Percentiles rank a stretch among this genome's conserved stretches.
Conservation (phyloP, 2,329 filamentous ascomycete species). For the Hymenoscyphus occultus region DNA sequence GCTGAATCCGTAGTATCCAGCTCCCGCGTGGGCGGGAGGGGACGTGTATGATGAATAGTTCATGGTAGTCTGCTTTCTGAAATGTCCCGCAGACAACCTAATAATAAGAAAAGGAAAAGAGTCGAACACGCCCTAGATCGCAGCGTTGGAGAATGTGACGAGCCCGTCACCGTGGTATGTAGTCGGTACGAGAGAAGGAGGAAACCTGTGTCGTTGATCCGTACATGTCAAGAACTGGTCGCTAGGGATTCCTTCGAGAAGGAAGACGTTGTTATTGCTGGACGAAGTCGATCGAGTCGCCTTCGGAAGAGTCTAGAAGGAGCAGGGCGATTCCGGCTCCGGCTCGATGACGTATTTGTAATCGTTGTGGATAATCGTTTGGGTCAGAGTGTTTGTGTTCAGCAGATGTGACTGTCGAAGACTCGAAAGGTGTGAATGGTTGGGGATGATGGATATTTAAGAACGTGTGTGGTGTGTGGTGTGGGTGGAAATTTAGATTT, state of each 20-base stretch:
- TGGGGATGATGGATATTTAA: constrained; percentile 25
- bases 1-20: constrained; percentile 34
- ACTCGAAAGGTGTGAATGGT: constrained; percentile 17
- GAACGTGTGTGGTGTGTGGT: constrained; percentile 1
- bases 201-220: constrained; percentile 37
- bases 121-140: constrained; percentile 26
- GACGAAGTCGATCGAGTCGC: constrained; percentile 31
- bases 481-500: constrained; percentile 15
- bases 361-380: constrained; percentile 22
- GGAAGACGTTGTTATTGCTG: constrained; percentile 20
- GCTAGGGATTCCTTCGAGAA: constrained; percentile 26
- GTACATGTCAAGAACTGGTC: constrained; percentile 38
- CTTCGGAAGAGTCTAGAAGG: constrained; percentile 30
- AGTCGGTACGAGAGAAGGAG: constrained; percentile 38
- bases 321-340: constrained; percentile 30
- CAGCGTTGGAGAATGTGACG: constrained; percentile 34
- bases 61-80: constrained; percentile 36
- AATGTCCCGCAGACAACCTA: constrained; percentile 27
- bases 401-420: constrained; percentile 11
- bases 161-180: constrained; percentile 39
- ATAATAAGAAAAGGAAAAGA: constrained; percentile 28
- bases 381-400: constrained; percentile 20
- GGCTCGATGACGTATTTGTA: constrained; percentile 26
- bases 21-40: constrained; percentile 31
- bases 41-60: constrained; percentile 33